Evolutionary conservation across 2,329 filamentous ascomycete genomes (phyloP), one percentile per base, ranked within the genome.

Genomic region (Lachnellula occidentalis): DNA sequence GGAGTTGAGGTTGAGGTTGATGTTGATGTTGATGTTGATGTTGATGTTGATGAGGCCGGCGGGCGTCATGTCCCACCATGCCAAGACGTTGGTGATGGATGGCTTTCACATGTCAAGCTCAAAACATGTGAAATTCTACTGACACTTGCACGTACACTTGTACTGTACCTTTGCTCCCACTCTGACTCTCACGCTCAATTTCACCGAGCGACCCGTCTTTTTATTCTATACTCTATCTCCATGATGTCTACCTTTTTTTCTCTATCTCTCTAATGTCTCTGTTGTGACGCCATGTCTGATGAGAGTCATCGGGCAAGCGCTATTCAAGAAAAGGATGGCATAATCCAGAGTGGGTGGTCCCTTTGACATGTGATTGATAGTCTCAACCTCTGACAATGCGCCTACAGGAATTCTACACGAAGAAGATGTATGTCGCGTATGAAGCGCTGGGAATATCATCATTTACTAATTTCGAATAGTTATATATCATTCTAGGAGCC

Each of bases 401-500:
- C 34, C 37, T 45, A n/a, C 56, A 70, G 67, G 62, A 19, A 60
- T 70, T 41, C 61, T 70, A 19, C 52, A 61, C 47, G 66, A 69
- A 62, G 67, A 69, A 68, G 67, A 70, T 63, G 67, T 70, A 64
- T 45, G 63, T 45, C 22, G 27, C 24, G 14, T 12, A 22, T 5
- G 17, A 45, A 5, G 11, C 47, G 42, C 11, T 21, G 9, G 14
- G 42, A 11, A 11, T n/a, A 21, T 22, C 8, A 14, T 21, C 21
- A 17, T 8, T 51, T 9, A 43, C 57, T 66, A 45, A 66, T 52
- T 12, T 24, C 19, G 11, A 34, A 45, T 51, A 69, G 67, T 52
- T 71, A 45, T 72, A 73, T 58, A 70, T 70, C 56, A 70, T 72
- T 34, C 61, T 73, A 24, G 70, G 71, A 45, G 69, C 70, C 45